These are phyloP conservation scores for Kazachstania psychrophila DNA, from an alignment of 805 yeast genomes.

Conservation along the genomic window DNA sequence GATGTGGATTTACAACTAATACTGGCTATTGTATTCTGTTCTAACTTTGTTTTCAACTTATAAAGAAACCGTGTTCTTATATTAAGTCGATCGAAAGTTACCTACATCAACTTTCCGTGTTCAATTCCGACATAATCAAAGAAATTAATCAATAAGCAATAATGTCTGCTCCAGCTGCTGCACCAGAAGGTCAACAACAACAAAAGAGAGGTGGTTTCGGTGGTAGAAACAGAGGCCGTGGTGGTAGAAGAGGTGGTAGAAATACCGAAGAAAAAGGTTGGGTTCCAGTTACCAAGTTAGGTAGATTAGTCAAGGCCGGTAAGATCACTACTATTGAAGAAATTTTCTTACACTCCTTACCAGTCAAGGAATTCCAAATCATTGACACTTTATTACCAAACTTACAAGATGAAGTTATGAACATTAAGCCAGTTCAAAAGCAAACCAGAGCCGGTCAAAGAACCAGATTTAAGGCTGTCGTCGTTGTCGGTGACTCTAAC, in stretches of 20 bases:
- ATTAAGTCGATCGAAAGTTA: conserved; percentile 44
- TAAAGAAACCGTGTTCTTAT: conserved; percentile 4
- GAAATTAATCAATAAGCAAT: conserved; percentile 10
- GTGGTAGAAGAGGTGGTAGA: conserved; percentile 62
- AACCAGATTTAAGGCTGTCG: conserved; percentile 99
- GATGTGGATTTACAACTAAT: too few relatives aligned
- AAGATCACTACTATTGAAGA: conserved; percentile 94
- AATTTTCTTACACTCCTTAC: conserved; percentile 98
- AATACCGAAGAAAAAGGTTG: conserved; percentile 97
- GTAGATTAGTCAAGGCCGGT: conserved; percentile 99
- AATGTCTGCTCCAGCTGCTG: conserved; percentile 36
- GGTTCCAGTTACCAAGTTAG: conserved; percentile 99
- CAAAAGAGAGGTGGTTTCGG: conserved; percentile 46
- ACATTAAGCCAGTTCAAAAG: conserved; percentile 99
- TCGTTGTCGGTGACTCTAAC: conserved; percentile 98
- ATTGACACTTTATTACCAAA: conserved; percentile 92
- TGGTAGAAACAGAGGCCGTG: conserved; percentile 50
- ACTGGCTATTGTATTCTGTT: too few relatives aligned
- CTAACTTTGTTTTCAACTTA: too few relatives aligned
- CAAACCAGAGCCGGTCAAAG: conserved; percentile 99
- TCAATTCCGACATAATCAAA: conserved; percentile 36
- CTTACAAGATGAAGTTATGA: conserved; percentile 98
- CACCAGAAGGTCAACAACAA: conserved; percentile 27
- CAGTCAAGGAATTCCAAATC: conserved; percentile 99
- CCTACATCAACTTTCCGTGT: conserved; percentile 47